Evolutionary conservation across 805 yeast genomes (phyloP).

Genomic region (Sporopachydermia lactativora): DNA sequence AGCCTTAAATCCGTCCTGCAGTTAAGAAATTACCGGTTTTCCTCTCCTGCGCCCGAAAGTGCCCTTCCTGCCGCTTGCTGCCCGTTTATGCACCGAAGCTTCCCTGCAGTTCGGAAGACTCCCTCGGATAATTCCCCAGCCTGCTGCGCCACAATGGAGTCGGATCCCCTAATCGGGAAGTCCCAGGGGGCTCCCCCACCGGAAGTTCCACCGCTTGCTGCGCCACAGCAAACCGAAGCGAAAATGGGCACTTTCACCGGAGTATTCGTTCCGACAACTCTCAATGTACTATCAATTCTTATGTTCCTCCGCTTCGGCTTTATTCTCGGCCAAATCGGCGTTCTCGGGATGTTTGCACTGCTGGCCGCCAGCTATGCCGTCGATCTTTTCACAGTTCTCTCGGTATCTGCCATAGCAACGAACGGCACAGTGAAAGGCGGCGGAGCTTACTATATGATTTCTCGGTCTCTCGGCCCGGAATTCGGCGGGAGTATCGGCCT

Average conservation of each 20-base stretch:
- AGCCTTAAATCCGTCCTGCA: no score
- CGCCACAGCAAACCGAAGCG: constrained; percentile 3
- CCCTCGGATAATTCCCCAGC: no score
- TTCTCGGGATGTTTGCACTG: constrained; percentile 58
- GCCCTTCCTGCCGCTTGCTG: no score
- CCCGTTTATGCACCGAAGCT: no score
- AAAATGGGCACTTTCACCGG: constrained; percentile 16
- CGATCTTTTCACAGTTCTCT: constrained; percentile 71
- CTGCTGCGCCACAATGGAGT: no score
- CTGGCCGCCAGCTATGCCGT: constrained; percentile 64
- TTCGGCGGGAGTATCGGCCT: constrained; percentile 97
- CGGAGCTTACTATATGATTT: constrained; percentile 96
- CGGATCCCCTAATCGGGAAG: no score
- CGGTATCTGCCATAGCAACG: constrained; percentile 91
- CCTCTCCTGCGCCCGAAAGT: no score
- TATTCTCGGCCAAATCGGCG: constrained; percentile 88
- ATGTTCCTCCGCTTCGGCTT: constrained; percentile 95
- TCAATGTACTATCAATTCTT: constrained; percentile 84
- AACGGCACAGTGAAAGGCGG: constrained; percentile 97
- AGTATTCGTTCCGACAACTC: constrained; percentile 36
- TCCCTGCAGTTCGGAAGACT: no score
- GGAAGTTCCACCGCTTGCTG: no score
- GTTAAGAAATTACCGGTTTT: no score
- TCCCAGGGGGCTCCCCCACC: no score
- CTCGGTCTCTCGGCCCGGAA: constrained; percentile 91